Conservation (phyloP, 2,329 filamentous ascomycete species). For the Arachnopeziza araneosa region DNA sequence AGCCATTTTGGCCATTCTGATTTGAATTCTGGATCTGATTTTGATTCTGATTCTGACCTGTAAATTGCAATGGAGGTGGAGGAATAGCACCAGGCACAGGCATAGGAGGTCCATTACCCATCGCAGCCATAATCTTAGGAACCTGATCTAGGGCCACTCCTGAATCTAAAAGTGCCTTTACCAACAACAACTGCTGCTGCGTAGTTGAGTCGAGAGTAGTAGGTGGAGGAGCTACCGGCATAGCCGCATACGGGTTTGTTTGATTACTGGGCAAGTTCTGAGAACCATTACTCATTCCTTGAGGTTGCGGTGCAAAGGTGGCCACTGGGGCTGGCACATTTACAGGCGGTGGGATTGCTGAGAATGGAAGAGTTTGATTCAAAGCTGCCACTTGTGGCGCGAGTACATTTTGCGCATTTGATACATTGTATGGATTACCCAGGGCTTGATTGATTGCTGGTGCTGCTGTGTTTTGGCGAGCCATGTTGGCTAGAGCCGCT, state of each 20-base stretch:
- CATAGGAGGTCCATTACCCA: conserved; percentile 20
- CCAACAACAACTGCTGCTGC: conserved; percentile 66
- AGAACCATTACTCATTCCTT: conserved; percentile 33
- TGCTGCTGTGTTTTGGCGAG: conserved; percentile 61
- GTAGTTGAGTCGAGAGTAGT: conserved; percentile 45
- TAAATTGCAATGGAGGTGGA: conserved; percentile 21
- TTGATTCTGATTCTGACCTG: conserved; percentile 21
- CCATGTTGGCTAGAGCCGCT: conserved; percentile 74
- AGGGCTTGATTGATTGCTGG: conserved; percentile 30
- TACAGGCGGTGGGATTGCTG: conserved; percentile 51
- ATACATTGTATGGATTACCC: conserved; percentile 37
- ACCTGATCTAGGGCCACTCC: conserved; percentile 72
- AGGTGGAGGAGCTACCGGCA: conserved; percentile 32
- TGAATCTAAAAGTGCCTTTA: conserved; percentile 70
- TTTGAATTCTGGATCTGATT: conserved; percentile 19
- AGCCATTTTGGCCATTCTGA: conserved; percentile 34
- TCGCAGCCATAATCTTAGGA: conserved; percentile 42
- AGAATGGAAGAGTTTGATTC: conserved; percentile 25
- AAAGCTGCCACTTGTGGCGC: conserved; percentile 29
- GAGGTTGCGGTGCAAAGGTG: conserved; percentile 24
- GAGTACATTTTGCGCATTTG: conserved; percentile 40
- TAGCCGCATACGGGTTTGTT: conserved; percentile 33
- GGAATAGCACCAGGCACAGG: conserved; percentile 27
- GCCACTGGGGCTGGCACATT: conserved; percentile 42
- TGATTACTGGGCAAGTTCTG: conserved; percentile 34